These are phyloP conservation scores for Lyophyllum shimeji DNA, from an alignment of 768 basidiomycete species.

Conservation along the genomic window DNA sequence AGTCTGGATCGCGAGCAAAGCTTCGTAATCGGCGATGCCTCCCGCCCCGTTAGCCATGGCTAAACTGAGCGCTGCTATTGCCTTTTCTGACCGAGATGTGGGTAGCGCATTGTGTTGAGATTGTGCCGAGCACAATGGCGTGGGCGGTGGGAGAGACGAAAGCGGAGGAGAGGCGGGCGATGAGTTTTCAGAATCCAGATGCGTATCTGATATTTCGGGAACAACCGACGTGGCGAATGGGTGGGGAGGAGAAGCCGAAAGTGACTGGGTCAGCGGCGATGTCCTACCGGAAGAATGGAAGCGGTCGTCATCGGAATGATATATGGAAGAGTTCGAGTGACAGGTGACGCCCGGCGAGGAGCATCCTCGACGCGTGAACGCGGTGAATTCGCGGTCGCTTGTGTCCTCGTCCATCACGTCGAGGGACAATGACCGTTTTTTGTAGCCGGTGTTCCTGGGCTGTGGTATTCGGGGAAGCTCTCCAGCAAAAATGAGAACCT, in stretches of 20 bases:
- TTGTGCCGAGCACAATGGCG: conserved; percentile 11
- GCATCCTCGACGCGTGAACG: conserved; percentile 22
- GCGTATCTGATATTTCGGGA: conserved; percentile 35
- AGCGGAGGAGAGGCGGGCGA: conserved; percentile 37
- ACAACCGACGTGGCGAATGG: conserved; percentile 21
- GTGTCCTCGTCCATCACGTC: conserved; percentile 41
- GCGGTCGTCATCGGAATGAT: conserved; percentile 37
- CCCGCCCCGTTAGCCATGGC: conserved; percentile 67
- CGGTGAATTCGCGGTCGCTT: not conserved
- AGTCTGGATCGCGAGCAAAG: conserved; percentile 39
- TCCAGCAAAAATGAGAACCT: conserved; percentile 55
- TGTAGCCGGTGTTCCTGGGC: conserved; percentile 18
- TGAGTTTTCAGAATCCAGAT: conserved; percentile 36
- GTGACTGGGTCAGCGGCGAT: conserved; percentile 1
- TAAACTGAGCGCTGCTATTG: conserved; percentile 55
- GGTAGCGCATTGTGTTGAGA: conserved; percentile 17
- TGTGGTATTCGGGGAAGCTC: conserved; percentile 27
- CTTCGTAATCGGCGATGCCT: conserved; percentile 55
- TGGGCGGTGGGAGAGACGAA: conserved; percentile 20
- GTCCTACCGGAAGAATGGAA: conserved; percentile 13
- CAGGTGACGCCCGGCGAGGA: conserved; percentile 29
- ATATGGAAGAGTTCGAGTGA: conserved; percentile 26
- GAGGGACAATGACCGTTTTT: conserved; percentile 45
- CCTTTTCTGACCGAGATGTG: conserved; percentile 55
- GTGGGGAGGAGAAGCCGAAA: conserved; percentile 8